Conservation (phyloP, 2,329 filamentous ascomycete genomes). For the Sarocladium kiliense region DNA sequence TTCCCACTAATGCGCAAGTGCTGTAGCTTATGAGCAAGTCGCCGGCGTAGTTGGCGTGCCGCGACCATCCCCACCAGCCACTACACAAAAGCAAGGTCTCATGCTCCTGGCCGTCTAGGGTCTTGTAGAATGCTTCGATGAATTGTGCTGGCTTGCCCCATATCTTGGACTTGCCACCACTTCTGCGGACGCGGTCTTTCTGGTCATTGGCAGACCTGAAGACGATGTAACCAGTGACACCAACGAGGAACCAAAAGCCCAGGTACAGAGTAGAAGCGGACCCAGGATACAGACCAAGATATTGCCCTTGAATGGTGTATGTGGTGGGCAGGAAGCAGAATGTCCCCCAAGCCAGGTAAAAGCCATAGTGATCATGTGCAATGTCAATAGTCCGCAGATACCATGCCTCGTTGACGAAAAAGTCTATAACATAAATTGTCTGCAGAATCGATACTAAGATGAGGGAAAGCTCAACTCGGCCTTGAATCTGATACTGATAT, state of each 20-base stretch:
- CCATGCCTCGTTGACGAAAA: slow-evolving; percentile 45
- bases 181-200: slow-evolving; percentile 35
- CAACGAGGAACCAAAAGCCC: slow-evolving; percentile 16
- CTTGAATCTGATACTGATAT: slow-evolving; percentile 35
- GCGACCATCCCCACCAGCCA: slow-evolving; percentile 25
- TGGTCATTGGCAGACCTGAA: slow-evolving; percentile 42
- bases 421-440: slow-evolving; percentile 39
- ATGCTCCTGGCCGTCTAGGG: slow-evolving; percentile 34
- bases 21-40: slow-evolving; percentile 26
- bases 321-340: slow-evolving; percentile 38
- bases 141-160: slow-evolving; percentile 37
- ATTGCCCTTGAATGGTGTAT: slow-evolving; percentile 44
- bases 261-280: slow-evolving; percentile 21
- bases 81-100: slow-evolving; percentile 23
- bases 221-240: slow-evolving; percentile 30
- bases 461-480: slow-evolving; percentile 29
- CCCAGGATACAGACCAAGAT: slow-evolving; percentile 35
- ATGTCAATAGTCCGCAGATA: slow-evolving; percentile 42
- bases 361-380: slow-evolving; percentile 38
- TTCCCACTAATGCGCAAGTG: slow-evolving; percentile 36
- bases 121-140: slow-evolving; percentile 33
- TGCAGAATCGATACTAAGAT: slow-evolving; percentile 39
- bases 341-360: slow-evolving; percentile 39
- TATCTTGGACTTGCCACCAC: slow-evolving; percentile 32
- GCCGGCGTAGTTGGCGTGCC: slow-evolving; percentile 23